Conservation (phyloP, 371 early-diverging fungal species). For the Lichtheimia hyalospora region DNA sequence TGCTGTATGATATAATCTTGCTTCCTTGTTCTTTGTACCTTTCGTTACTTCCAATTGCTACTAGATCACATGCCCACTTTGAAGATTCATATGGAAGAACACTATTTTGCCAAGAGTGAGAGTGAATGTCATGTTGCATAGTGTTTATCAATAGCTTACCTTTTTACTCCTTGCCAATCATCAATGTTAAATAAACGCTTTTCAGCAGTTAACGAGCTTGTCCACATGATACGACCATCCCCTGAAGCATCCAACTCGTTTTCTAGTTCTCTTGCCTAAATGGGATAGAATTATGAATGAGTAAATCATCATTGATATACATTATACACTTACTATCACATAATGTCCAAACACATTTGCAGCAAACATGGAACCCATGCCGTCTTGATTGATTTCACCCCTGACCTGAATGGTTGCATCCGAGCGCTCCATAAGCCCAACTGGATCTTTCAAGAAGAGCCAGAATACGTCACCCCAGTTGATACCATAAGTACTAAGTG, state of each 20-base stretch:
- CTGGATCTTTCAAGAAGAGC: constrained; percentile 58
- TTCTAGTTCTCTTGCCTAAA: constrained; percentile 61
- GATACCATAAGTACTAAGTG: constrained; percentile 60
- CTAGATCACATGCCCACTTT: constrained; percentile 71
- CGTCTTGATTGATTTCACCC: constrained; percentile 54
- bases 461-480: constrained; percentile 40
- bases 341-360: constrained; percentile 90
- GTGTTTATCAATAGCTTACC: constrained; percentile 19
- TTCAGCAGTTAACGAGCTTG: constrained; percentile 69
- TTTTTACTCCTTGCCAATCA: constrained; percentile 75
- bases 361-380: constrained; percentile 76
- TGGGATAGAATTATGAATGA: neutral
- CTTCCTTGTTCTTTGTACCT: constrained; percentile 28
- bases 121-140: neutral
- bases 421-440: constrained; percentile 62
- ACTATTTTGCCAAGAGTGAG: constrained; percentile 10
- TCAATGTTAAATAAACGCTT: constrained; percentile 44
- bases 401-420: constrained; percentile 68
- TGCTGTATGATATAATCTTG: constrained; percentile 46
- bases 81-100: constrained; percentile 74
- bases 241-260: constrained; percentile 42
- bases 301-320: neutral
- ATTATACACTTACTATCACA: constrained; percentile 52
- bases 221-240: constrained; percentile 75
- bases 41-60: constrained; percentile 54